Conservation (phyloP, 2,329 filamentous ascomycete species). For the Phaeosphaeria sp. region DNA sequence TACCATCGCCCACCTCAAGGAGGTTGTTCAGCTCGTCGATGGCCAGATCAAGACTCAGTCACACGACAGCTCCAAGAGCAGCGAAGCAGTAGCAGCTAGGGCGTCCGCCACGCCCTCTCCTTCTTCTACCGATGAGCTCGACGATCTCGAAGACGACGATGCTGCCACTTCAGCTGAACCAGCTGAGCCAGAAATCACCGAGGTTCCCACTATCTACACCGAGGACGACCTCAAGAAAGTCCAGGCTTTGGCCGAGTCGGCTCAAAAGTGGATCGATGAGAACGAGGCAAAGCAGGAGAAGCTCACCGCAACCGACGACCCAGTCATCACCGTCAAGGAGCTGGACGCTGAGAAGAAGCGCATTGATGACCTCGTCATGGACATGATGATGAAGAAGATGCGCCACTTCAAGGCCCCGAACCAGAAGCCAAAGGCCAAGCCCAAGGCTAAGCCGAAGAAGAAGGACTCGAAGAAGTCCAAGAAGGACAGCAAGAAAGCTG, state of each 20-base stretch:
- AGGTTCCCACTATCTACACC: constrained; percentile 66
- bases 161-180: constrained; percentile 47
- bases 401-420: constrained; percentile 52
- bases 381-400: constrained; percentile 69
- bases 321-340: constrained; percentile 76
- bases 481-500: constrained; percentile 39
- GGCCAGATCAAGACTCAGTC: constrained; percentile 75
- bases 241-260: constrained; percentile 66
- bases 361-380: constrained; percentile 72
- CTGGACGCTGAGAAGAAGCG: constrained; percentile 68
- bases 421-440: constrained; percentile 40
- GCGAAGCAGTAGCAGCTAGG: constrained; percentile 38
- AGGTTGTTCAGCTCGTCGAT: constrained; percentile 73
- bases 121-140: constrained; percentile 59
- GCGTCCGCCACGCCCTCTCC: constrained; percentile 58
- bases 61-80: constrained; percentile 54
- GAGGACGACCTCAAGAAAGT: constrained; percentile 73
- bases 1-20: constrained; percentile 72
- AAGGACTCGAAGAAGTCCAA: constrained; percentile 20
- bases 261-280: constrained; percentile 76
- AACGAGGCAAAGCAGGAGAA: constrained; percentile 66
- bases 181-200: constrained; percentile 33
- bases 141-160: constrained; percentile 79
- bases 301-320: constrained; percentile 67
- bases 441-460: constrained; percentile 45